These are phyloP conservation scores for Hypoxylon sp. DNA, from an alignment of 2,329 filamentous ascomycete species.

Conservation along the genomic window DNA sequence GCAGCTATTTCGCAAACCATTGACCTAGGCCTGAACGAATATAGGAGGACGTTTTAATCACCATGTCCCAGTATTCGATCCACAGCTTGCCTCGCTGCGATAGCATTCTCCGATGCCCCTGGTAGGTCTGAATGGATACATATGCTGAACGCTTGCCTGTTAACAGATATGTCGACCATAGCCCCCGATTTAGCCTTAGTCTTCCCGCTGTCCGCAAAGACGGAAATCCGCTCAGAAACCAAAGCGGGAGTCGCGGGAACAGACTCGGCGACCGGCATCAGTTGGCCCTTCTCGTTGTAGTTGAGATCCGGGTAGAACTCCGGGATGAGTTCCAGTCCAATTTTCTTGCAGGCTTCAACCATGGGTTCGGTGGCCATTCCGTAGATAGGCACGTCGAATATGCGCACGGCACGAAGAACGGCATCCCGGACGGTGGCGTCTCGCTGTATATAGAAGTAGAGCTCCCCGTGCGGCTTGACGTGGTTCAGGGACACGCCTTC, in stretches of 20 bases:
- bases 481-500: constrained; percentile 69
- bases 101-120: constrained; percentile 45
- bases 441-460: constrained; percentile 59
- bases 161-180: constrained; percentile 41
- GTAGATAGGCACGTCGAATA: constrained; percentile 50
- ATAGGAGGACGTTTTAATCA: too few relatives aligned
- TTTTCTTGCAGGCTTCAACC: constrained; percentile 43
- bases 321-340: constrained; percentile 36
- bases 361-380: constrained; percentile 40
- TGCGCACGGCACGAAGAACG: constrained; percentile 45
- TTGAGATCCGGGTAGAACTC: constrained; percentile 42
- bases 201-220: constrained; percentile 34
- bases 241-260: constrained; percentile 37
- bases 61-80: too few relatives aligned
- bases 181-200: constrained; percentile 36
- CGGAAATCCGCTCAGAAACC: constrained; percentile 37
- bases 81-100: constrained; percentile 37
- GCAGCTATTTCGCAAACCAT: too few relatives aligned
- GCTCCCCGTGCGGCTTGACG: constrained; percentile 71
- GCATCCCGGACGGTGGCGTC: constrained; percentile 47
- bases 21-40: too few relatives aligned
- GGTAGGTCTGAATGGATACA: constrained; percentile 51
- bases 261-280: constrained; percentile 41
- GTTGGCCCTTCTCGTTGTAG: constrained; percentile 40
- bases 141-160: constrained; percentile 45